Base-by-base conservation (phyloP, 2,329 filamentous ascomycete genomes). In the Thelonectria olida region DNA sequence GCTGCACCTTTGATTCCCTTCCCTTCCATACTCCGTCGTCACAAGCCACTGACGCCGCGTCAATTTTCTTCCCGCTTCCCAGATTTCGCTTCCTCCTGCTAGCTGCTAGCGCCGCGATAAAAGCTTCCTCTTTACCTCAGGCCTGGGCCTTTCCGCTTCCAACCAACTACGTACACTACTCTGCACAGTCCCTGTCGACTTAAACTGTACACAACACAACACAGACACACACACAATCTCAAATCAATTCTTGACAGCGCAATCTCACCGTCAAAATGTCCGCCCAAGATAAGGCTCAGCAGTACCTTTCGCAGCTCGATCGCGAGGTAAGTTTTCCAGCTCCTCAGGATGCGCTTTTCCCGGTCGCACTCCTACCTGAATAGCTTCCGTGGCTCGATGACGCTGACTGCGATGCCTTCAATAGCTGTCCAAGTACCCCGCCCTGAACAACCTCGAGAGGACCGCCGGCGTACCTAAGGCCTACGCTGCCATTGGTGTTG, bases 401-500 rank as follows among this genome's bases (percentile, higher is more conserved):
- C 64, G 66, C 67, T 72, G 65, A 72, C 71, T 36, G 44, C 53
- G 58, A 69, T 70, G 55, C 67, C 67, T 62, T 67, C 34, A 22
- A 71, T 78, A 96, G 92, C 89, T 96, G 69, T 92, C 91, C 79
- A 95, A 94, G 80, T 96, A 96, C 83, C 90, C 90, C 72, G 80
- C 85, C 74, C 87, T 96, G 77, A 91, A 89, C 86, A 93, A 95
- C 82, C 86, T 96, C 74, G 92, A 96, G 87, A 92, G 90, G 85
- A 89, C 92, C 80, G 91, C 90, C 67, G 89, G 87, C 60, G 86
- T 96, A 51, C 92, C 92, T 76, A 96, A 96, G 85, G 90, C 92
- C 74, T 96, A 96, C 78, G 90, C 88, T 68, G 85, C 92, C 75
- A 89, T 95, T 71, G 92, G 92, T 72, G 75, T 92, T 60, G 90